A percentile compares a stretch with the other conserved stretches of the same genome.
Evolutionary conservation across 768 basidiomycete species (phyloP).

Genomic region (Amyloporia xantha): DNA sequence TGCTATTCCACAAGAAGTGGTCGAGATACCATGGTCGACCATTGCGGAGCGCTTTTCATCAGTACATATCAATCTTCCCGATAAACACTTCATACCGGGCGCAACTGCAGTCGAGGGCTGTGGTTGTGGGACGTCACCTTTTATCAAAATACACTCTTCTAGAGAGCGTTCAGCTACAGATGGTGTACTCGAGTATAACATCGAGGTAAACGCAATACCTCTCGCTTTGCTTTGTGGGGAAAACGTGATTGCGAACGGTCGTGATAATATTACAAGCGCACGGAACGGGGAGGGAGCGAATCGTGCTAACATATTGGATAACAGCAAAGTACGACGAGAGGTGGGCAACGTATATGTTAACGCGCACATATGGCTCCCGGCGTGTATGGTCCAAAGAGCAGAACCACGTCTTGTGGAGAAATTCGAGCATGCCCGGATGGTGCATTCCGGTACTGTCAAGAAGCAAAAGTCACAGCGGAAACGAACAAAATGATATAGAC

Average conservation of each 20-base stretch:
- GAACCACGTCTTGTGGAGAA: no score
- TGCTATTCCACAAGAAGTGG: no score
- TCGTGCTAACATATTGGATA: slow-evolving; percentile 32
- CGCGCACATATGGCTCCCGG: slow-evolving; percentile 76
- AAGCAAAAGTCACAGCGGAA: no score
- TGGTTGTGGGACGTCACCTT: slow-evolving; percentile 36
- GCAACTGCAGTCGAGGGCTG: slow-evolving; percentile 25
- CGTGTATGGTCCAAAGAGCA: no score
- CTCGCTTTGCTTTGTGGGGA: slow-evolving; percentile 59
- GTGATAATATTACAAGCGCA: slow-evolving; percentile 19
- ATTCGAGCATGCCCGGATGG: no score
- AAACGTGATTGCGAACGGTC: slow-evolving; percentile 59
- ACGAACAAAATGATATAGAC: no score
- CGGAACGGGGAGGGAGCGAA: slow-evolving; percentile 43
- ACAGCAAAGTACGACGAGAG: no score
- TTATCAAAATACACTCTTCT: slow-evolving; percentile 61
- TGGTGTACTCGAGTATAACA: no score
- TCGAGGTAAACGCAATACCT: slow-evolving; percentile 59
- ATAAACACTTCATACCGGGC: neutral
- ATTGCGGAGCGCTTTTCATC: slow-evolving; percentile 52
- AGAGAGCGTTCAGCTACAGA: slow-evolving; percentile 70
- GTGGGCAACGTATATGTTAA: slow-evolving; percentile 47
- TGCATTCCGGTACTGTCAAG: no score
- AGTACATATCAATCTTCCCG: no score
- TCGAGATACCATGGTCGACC: no score